A percentile compares a stretch with the other conserved stretches of the same genome.
phyloP scores from a whole-genome alignment of 208 protist species.

The Balamuthia mandrillaris region DNA sequence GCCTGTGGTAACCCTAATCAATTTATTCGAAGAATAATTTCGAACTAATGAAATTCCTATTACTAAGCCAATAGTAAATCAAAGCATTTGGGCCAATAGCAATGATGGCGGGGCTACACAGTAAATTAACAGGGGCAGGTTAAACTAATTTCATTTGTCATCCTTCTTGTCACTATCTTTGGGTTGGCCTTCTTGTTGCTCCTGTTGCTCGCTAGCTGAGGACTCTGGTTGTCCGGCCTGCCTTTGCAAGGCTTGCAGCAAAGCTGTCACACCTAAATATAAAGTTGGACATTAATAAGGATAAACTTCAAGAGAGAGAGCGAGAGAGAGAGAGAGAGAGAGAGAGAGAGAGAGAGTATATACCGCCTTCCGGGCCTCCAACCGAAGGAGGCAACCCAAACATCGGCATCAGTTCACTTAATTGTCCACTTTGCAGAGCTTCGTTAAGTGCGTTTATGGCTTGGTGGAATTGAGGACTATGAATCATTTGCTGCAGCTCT shows the following conservation, averaged over 20 bases:
- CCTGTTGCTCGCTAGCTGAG: neutral
- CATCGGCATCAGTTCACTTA: neutral
- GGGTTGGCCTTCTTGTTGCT: too few relatives aligned
- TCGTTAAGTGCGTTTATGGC: slow-evolving; percentile 29
- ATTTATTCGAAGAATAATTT: too few relatives aligned
- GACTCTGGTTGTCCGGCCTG: neutral
- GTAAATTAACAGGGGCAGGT: too few relatives aligned
- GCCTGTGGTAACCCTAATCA: too few relatives aligned
- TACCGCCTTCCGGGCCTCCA: too few relatives aligned
- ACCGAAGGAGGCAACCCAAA: neutral
- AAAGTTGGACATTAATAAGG: neutral
- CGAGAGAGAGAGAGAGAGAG: neutral
- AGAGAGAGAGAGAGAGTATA: neutral
- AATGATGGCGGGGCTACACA: too few relatives aligned
- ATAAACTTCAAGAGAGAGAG: neutral
- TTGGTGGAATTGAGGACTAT: slow-evolving; percentile 33
- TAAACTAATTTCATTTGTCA: too few relatives aligned
- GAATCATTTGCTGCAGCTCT: neutral
- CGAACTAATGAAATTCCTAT: too few relatives aligned
- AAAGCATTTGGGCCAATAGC: too few relatives aligned
- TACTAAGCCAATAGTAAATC: too few relatives aligned
- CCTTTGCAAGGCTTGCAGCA: slow-evolving; percentile 11
- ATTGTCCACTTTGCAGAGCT: slow-evolving; percentile 9
- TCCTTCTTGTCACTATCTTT: too few relatives aligned
- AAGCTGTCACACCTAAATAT: neutral